Evolutionary conservation across 2,329 filamentous ascomycete species (phyloP).

Genomic region (Annulohypoxylon truncatum): DNA sequence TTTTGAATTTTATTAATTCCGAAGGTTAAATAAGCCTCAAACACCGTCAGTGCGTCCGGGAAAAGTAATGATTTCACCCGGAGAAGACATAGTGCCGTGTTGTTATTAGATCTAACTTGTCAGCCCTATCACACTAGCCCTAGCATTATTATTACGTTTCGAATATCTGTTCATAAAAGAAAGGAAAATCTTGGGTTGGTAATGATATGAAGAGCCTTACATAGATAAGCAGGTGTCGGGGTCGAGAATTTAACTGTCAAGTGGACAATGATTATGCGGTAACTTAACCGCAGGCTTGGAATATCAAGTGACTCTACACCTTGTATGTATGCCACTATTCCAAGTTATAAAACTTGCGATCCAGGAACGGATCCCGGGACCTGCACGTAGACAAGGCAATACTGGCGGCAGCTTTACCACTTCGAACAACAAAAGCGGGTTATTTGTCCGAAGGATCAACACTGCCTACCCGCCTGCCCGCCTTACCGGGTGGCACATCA

Average conservation of each 20-base stretch:
- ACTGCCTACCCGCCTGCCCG: constrained; percentile 33
- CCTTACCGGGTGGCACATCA: constrained; percentile 34
- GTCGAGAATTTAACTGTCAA: too few relatives aligned
- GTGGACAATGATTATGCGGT: constrained; percentile 15
- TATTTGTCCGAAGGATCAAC: constrained; percentile 28
- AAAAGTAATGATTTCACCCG: background rate
- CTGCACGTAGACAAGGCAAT: constrained; percentile 10
- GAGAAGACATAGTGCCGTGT: background rate
- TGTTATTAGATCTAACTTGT: background rate
- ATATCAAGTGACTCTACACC: constrained; percentile 37
- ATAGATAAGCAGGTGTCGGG: too few relatives aligned
- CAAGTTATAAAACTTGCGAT: constrained; percentile 15
- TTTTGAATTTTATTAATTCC: constrained; percentile 5
- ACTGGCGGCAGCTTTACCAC: constrained; percentile 4
- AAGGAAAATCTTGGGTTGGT: too few relatives aligned
- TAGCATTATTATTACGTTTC: background rate
- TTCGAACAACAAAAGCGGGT: constrained; percentile 18
- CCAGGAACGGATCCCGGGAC: constrained; percentile 4
- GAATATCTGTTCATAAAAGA: too few relatives aligned
- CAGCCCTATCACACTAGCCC: background rate
- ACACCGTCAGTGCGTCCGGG: constrained; percentile 5
- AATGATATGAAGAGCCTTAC: too few relatives aligned
- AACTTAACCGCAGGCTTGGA: constrained; percentile 26
- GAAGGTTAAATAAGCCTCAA: background rate
- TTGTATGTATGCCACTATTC: constrained; percentile 4